A percentile compares a stretch with the other conserved stretches of the same genome.
These are phyloP conservation scores for Heritiera fomes DNA, from an alignment of 345 rosid genomes.

Conservation along the genomic window DNA sequence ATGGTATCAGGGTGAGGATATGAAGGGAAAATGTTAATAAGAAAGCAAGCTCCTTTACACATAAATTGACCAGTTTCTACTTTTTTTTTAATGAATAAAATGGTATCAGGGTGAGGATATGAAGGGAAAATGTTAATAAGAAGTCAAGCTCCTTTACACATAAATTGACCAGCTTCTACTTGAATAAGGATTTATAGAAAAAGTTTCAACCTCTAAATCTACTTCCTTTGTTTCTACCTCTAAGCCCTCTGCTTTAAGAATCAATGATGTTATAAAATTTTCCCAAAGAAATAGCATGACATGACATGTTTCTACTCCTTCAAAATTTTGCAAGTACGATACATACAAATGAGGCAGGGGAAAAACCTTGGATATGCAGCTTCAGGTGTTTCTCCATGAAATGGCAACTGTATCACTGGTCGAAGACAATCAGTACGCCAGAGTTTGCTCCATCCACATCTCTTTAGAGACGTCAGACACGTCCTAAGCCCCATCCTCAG, in stretches of 20 bases:
- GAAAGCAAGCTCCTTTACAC: not conserved
- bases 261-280: not conserved
- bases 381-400: not conserved
- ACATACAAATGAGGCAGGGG: not conserved
- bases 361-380: not conserved
- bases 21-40: not conserved
- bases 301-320: not conserved
- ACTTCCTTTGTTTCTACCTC: not conserved
- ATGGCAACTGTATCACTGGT: not conserved
- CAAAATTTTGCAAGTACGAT: not conserved
- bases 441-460: not conserved
- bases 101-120: not conserved
- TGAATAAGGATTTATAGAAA: not conserved
- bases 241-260: not conserved
- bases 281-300: not conserved
- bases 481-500: not conserved
- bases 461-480: not conserved
- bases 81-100: no score
- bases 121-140: not conserved
- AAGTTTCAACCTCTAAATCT: not conserved
- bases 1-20: not conserved
- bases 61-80: not conserved
- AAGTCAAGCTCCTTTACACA: not conserved
- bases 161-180: not conserved
- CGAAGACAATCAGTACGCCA: not conserved